phyloP scores from a whole-genome alignment of 2,329 filamentous ascomycete species.

The Calonectria crousiana region DNA sequence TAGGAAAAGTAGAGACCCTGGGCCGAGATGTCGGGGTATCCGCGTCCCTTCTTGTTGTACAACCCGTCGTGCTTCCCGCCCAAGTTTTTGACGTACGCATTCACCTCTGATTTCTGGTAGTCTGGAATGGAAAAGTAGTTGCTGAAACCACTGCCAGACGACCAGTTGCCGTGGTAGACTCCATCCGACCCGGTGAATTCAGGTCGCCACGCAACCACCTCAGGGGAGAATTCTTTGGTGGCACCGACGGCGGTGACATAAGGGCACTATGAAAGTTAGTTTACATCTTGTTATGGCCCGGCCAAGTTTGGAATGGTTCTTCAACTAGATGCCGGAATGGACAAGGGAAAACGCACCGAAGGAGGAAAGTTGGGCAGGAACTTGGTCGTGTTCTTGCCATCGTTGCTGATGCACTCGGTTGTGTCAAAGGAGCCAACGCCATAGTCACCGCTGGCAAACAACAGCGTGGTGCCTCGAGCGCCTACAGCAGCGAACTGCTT shows the following conservation, averaged over 20 bases:
- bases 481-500: conserved; percentile 1
- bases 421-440: neutral
- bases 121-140: neutral
- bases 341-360: neutral
- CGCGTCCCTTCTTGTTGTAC: neutral
- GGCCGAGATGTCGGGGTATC: neutral
- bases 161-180: neutral
- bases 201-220: neutral
- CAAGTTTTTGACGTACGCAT: neutral
- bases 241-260: neutral
- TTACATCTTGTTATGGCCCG: neutral
- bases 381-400: neutral
- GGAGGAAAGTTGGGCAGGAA: neutral
- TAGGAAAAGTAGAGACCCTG: neutral
- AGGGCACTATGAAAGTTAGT: neutral
- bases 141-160: neutral
- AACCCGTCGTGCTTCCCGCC: neutral
- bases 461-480: neutral
- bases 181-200: neutral
- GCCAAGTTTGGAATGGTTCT: neutral
- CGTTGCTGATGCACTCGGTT: neutral
- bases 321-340: neutral
- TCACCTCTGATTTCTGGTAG: neutral
- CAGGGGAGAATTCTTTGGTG: neutral
- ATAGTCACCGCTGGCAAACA: neutral